Percentiles rank a stretch among this genome's conserved stretches.
Evolutionary conservation across 108 stramenopile species (phyloP).

Genomic region (Hondaea fermentalgiana): DNA sequence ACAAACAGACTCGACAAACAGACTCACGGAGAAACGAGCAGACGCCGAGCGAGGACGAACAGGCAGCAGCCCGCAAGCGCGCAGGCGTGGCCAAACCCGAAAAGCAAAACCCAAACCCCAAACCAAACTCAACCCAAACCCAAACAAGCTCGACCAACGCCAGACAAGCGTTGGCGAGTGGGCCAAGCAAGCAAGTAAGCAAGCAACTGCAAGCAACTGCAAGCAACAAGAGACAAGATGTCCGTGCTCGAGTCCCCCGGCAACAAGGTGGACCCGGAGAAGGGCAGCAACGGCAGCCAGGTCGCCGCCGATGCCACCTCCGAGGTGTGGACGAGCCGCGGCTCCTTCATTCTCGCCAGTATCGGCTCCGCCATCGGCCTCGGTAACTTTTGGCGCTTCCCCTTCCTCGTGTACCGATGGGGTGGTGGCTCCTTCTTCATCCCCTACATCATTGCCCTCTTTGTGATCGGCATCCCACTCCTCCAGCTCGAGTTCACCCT

Average conservation of each 20-base stretch:
- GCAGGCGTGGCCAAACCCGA: too few species aligned
- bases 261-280: neutral
- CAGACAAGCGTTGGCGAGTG: too few species aligned
- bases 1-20: too few species aligned
- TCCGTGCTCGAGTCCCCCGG: too few species aligned
- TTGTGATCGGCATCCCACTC: conserved; percentile 15
- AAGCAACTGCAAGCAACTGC: too few species aligned
- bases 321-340: neutral
- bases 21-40: too few species aligned
- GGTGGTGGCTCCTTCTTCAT: conserved; percentile 23
- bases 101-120: too few species aligned
- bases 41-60: too few species aligned
- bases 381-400: conserved; percentile 25
- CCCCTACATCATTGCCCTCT: conserved; percentile 16
- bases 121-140: too few species aligned
- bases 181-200: too few species aligned
- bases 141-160: too few species aligned
- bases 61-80: too few species aligned
- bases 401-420: neutral
- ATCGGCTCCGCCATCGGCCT: conserved; percentile 17
- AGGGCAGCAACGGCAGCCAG: neutral
- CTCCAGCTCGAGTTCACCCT: neutral
- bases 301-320: neutral
- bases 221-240: neutral
- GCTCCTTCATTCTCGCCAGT: conserved; percentile 11